Conservation (phyloP, 2,329 filamentous ascomycete genomes). For the Colletotrichum sublineola region DNA sequence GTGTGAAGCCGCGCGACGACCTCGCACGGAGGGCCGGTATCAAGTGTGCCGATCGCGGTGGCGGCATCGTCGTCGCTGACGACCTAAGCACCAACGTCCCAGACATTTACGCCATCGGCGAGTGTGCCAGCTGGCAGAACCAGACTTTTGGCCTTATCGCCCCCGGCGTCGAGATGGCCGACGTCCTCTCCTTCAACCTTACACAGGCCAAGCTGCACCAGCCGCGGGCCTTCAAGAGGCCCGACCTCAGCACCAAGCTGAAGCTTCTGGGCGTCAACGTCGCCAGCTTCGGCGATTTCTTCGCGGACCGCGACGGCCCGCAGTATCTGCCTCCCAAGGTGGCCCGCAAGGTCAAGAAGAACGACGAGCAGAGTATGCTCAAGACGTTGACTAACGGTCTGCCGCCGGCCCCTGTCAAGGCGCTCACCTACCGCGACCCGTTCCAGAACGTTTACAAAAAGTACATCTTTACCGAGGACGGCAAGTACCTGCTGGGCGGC, state of each 20-base stretch:
- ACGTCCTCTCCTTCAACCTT: slow-evolving; percentile 90
- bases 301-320: slow-evolving; percentile 87
- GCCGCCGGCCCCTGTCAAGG: slow-evolving; percentile 76
- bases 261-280: slow-evolving; percentile 93
- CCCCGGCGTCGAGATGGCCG: slow-evolving; percentile 92
- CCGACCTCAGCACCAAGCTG: slow-evolving; percentile 91
- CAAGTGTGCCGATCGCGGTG: slow-evolving; percentile 77
- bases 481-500: slow-evolving; percentile 90
- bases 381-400: slow-evolving; percentile 68
- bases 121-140: slow-evolving; percentile 90
- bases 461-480: slow-evolving; percentile 89
- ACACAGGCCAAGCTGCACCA: slow-evolving; percentile 83
- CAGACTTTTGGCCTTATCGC: slow-evolving; percentile 92
- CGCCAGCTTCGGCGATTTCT: slow-evolving; percentile 94
- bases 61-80: slow-evolving; percentile 79
- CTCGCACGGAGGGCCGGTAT: slow-evolving; percentile 79
- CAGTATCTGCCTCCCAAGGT: slow-evolving; percentile 76
- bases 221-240: slow-evolving; percentile 79
- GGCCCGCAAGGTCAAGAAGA: slow-evolving; percentile 57
- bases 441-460: slow-evolving; percentile 94
- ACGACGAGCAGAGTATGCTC: slow-evolving; percentile 49
- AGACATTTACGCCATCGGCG: slow-evolving; percentile 88
- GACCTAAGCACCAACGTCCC: slow-evolving; percentile 77
- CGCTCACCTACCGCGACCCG: slow-evolving; percentile 88
- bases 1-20: slow-evolving; percentile 84